Percentiles rank a stretch among this genome's conserved stretches.
These are phyloP conservation scores for Immersiporthe knoxdaviesiana DNA, from an alignment of 2,329 filamentous ascomycete species.

Conservation along the genomic window DNA sequence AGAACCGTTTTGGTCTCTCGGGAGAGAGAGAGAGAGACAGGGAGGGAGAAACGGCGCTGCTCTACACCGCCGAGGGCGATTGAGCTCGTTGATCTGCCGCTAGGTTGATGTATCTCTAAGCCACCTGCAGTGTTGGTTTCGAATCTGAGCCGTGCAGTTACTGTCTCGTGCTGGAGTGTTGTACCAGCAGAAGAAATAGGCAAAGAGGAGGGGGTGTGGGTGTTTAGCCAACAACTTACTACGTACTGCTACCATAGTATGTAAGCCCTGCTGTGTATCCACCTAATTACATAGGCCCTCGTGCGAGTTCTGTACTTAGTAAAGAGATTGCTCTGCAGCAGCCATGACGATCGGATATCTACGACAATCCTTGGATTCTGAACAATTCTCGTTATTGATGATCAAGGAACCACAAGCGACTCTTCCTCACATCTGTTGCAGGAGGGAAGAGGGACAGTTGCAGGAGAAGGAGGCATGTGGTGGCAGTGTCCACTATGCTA, in stretches of 20 bases:
- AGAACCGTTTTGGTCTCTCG: neutral
- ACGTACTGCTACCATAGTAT: neutral
- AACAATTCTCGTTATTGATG: neutral
- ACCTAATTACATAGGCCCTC: neutral
- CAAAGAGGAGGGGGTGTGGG: neutral
- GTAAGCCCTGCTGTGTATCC: neutral
- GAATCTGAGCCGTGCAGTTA: constrained; percentile 3
- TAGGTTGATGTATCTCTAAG: constrained; percentile 12
- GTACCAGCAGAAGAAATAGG: neutral
- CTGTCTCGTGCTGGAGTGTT: neutral
- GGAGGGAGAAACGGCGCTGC: neutral
- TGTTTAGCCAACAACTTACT: neutral
- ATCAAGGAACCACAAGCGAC: neutral
- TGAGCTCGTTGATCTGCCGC: constrained; percentile 19
- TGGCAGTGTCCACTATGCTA: neutral
- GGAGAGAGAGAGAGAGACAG: too few relatives aligned
- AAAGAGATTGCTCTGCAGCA: too few relatives aligned
- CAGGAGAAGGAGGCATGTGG: constrained; percentile 5
- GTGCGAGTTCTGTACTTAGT: neutral
- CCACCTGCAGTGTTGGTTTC: constrained; percentile 13
- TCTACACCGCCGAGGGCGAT: constrained; percentile 29
- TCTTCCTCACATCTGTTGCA: neutral
- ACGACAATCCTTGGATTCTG: neutral
- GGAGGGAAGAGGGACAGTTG: neutral
- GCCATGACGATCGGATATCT: neutral